Evolutionary conservation across 2,329 filamentous ascomycete species (phyloP).

Genomic region (Monosporascus sp.): DNA sequence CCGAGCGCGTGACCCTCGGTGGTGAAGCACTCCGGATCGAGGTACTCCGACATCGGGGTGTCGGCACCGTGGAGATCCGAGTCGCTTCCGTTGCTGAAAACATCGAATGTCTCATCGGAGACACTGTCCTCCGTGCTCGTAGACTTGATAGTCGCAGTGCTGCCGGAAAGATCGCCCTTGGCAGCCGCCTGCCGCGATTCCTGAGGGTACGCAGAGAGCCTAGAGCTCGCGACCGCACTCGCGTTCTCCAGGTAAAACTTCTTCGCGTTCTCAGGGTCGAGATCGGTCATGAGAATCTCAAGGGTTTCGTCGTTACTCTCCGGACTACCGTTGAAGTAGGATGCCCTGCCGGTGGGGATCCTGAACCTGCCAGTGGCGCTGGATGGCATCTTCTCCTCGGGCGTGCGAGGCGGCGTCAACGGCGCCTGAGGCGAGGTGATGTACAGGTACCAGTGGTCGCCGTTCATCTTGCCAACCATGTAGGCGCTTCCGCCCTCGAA

Average conservation of each 20-base stretch:
- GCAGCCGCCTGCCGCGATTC: constrained; percentile 56
- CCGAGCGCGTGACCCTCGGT: constrained; percentile 93
- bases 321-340: constrained; percentile 32
- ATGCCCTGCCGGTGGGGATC: constrained; percentile 44
- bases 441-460: constrained; percentile 98
- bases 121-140: constrained; percentile 33
- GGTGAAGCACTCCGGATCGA: constrained; percentile 67
- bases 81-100: constrained; percentile 66
- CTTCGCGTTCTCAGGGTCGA: constrained; percentile 63
- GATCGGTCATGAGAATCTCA: constrained; percentile 67
- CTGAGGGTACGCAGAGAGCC: constrained; percentile 63
- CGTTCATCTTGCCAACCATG: constrained; percentile 99
- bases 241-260: constrained; percentile 67
- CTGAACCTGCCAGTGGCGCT: constrained; percentile 44
- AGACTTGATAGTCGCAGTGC: constrained; percentile 29
- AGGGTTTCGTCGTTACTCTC: constrained; percentile 67
- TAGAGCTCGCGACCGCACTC: constrained; percentile 82
- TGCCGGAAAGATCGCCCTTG: constrained; percentile 51
- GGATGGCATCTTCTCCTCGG: constrained; percentile 42
- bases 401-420: constrained; percentile 78
- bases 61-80: constrained; percentile 49
- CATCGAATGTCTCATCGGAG: constrained; percentile 63
- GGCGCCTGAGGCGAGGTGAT: constrained; percentile 79
- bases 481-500: constrained; percentile 93
- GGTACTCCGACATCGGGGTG: constrained; percentile 50